Conservation (phyloP, 768 basidiomycete genomes). For the Gelatoporia subvermispora region DNA sequence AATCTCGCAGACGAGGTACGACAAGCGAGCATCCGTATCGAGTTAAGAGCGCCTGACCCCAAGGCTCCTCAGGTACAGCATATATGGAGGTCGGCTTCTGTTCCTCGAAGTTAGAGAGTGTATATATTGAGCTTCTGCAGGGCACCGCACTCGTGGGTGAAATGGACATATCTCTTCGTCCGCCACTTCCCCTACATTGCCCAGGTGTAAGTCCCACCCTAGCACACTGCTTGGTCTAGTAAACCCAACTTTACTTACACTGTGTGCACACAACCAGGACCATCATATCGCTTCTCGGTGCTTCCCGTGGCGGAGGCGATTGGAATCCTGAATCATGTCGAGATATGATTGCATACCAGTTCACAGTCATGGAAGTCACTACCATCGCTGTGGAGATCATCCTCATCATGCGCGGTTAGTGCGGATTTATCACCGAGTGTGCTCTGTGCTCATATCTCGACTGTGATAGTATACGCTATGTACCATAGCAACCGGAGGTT, state of each 20-base stretch:
- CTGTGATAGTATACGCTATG: slow-evolving; percentile 7
- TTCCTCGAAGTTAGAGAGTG: neutral
- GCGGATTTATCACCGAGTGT: neutral
- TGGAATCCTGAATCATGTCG: neutral
- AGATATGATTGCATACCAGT: slow-evolving; percentile 7
- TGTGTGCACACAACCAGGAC: no score
- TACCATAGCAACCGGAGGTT: slow-evolving; percentile 5
- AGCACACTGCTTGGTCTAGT: no score
- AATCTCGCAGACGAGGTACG: slow-evolving; percentile 14
- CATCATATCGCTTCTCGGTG: neutral
- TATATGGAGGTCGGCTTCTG: neutral
- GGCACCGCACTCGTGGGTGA: slow-evolving; percentile 6
- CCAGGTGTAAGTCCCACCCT: neutral
- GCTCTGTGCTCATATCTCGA: neutral
- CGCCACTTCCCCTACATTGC: slow-evolving; percentile 10
- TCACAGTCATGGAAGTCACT: neutral
- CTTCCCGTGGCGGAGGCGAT: neutral
- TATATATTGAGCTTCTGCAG: neutral
- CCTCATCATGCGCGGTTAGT: slow-evolving; percentile 9
- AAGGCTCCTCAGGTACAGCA: neutral
- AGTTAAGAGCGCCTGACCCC: neutral
- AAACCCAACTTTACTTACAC: neutral
- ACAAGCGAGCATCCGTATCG: neutral
- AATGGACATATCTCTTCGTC: slow-evolving; percentile 12
- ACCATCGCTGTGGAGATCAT: slow-evolving; percentile 8